Evolutionary conservation across 768 basidiomycete genomes (phyloP), one percentile per base, ranked within the genome.

Genomic region (Daedaleopsis sinensis): DNA sequence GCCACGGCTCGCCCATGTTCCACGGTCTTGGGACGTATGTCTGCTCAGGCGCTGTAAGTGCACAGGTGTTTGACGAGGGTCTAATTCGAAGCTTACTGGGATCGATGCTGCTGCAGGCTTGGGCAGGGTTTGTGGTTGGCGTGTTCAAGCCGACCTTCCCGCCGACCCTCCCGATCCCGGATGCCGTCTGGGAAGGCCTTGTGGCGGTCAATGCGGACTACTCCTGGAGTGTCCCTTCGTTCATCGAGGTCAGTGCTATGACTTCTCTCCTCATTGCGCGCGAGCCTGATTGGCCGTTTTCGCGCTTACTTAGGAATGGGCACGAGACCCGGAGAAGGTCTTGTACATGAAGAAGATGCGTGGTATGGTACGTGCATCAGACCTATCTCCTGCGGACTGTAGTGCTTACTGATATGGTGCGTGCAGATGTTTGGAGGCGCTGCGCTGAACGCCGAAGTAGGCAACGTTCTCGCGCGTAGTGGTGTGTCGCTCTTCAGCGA

Each of bases 81-180:
- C 6, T 0, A 23, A 32, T 15, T 24, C n/a, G n/a, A n/a, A n/a
- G n/a, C 21, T 13, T 21, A 27, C 7, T 49, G 23, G 21, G 13
- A 9, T 32, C 27, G 15, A 18, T 36, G 1, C 11, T 5, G 23
- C 61, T 63, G 38, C 48, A 1, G 32, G 44, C 16, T 50, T 55
- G 11, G 71, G 72, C 6, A 32, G 27, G 27, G 27, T 50, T 58
- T 21, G 59, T 70, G 0, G 27, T 73, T 12, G 64, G 64, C 5
- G 32, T 65, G 8, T 73, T 70, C 62, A 59, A 61, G 57, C 76
- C 73, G 8, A 52, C 44, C 16, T 57, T 47, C 4, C 71, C 71
- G 6, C 67, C 68, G 1, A 57, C 60, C 10, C 57, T 69, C 13
- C 67, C 73, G 8, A 75, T 65, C 0, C 61, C 66, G 1, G 66